Conservation (phyloP, 495 filamentous ascomycete genomes). For the Evernia prunastri region DNA sequence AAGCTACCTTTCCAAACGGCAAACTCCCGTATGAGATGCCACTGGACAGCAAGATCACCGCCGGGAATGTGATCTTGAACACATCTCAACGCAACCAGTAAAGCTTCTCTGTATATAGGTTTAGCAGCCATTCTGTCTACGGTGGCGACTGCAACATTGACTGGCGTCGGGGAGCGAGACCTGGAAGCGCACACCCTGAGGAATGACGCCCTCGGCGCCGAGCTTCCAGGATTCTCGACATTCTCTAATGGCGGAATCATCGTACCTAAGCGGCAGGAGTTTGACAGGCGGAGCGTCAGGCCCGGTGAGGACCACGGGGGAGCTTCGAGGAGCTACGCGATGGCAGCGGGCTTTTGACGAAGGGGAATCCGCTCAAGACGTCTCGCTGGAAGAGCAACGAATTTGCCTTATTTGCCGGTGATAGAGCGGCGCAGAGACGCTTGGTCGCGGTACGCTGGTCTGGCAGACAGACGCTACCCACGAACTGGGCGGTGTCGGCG, state of each 20-base stretch:
- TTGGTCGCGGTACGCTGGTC: slow-evolving; percentile 26
- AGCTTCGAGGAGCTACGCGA: not conserved
- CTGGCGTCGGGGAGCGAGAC: slow-evolving; percentile 34
- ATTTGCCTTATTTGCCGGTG: slow-evolving; percentile 34
- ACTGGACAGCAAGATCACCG: slow-evolving; percentile 40
- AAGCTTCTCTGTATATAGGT: slow-evolving; percentile 36
- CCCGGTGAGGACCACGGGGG: slow-evolving; percentile 13
- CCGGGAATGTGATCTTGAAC: slow-evolving; percentile 38
- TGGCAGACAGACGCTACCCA: slow-evolving; percentile 33
- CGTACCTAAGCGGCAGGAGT: slow-evolving; percentile 32
- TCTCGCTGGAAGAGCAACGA: slow-evolving; percentile 32
- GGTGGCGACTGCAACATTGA: slow-evolving; percentile 14
- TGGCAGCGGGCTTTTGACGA: not conserved
- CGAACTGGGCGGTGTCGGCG: slow-evolving; percentile 17
- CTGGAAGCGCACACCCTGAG: slow-evolving; percentile 33
- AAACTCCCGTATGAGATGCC: slow-evolving; percentile 37
- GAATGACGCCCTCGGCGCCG: slow-evolving; percentile 28
- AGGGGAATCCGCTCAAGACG: slow-evolving; percentile 25
- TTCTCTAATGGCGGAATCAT: slow-evolving; percentile 33
- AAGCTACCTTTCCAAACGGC: slow-evolving; percentile 31
- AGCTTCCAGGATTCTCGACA: slow-evolving; percentile 34
- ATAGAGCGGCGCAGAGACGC: slow-evolving; percentile 23
- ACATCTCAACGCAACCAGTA: slow-evolving; percentile 30
- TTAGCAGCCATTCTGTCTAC: slow-evolving; percentile 26
- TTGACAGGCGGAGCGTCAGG: slow-evolving; percentile 3